Base-by-base conservation (phyloP, 371 early-diverging fungal genomes). In the Rhizopus arrhizus region DNA sequence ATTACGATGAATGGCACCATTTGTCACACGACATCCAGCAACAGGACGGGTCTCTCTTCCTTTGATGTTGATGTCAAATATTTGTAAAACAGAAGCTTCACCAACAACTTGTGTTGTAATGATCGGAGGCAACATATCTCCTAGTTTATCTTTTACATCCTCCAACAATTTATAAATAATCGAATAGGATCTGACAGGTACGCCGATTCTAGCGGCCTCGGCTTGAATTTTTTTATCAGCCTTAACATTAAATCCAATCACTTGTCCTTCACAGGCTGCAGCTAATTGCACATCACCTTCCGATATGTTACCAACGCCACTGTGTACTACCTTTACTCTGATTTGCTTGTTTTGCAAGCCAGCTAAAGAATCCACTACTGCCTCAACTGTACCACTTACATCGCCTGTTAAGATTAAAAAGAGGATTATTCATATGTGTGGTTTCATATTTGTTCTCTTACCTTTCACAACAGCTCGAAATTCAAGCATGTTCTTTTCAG, bases 381-480 rank as follows among this genome's bases (percentile, higher is more conserved):
- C 97, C 69, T 97, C 98, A 8, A 94, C 84, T 3, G 97, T 94
- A 28, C 98, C 98, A 53, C 91, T 90, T 4, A 98, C 98, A 72
- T 98, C 98, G 53, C 91, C 94, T 85, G 82, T 74, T 50, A 69
- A 64, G 49, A 70, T 61, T 29, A 40, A 49, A 34, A 32, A 48
- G 8, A 47, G 7, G 32, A 3, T 31, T 1, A 35, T 13, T 11
- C 15, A 38, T 36, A 63, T 51, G 52, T 63, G 55, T 54, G 42
- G 50, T 49, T 36, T 54, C 33, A 43, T n/a, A 46, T 32, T 50
- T 6, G 15, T 13, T 59, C 7, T 12, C 15, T 62, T 66, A 81
- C 85, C 86, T 73, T 86, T 85, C 15, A 86, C 74, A 45, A 85
- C 75, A 0, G 81, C 78, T 51, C 76, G 67, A 35, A 80, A 63